These are phyloP conservation scores for Solanum habrochaites DNA, from an alignment of 257 asterid species.

Conservation along the genomic window DNA sequence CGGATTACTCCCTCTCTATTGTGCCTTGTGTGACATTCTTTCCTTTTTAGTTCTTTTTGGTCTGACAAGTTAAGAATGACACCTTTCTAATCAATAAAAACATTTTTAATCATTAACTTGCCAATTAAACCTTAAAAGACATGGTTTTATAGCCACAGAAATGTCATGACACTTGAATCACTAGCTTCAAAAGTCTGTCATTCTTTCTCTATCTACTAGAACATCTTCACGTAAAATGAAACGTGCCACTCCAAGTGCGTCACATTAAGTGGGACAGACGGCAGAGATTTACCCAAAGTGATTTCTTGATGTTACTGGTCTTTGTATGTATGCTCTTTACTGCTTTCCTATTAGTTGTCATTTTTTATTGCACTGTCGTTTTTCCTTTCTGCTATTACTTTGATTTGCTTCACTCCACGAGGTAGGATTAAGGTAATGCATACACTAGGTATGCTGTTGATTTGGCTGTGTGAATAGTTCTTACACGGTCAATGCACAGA, in stretches of 20 bases:
- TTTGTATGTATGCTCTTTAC: neutral
- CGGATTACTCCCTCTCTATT: neutral
- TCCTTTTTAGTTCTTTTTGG: neutral
- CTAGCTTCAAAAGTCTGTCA: neutral
- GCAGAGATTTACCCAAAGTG: neutral
- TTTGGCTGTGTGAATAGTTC: neutral
- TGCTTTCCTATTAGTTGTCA: neutral
- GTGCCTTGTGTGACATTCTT: too few species aligned
- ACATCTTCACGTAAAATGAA: neutral
- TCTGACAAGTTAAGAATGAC: too few species aligned
- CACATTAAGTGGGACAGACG: neutral
- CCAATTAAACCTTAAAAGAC: neutral
- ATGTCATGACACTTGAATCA: neutral
- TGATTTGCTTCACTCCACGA: neutral
- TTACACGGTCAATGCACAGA: neutral
- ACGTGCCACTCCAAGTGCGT: neutral
- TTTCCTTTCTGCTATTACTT: neutral
- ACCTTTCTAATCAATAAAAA: neutral
- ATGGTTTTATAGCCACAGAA: neutral
- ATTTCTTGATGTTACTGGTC: neutral
- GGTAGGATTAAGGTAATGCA: neutral
- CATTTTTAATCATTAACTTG: neutral
- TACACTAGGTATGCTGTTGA: neutral
- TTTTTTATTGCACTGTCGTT: neutral
- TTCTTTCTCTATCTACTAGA: neutral